Base-by-base conservation (phyloP, 2,329 filamentous ascomycete genomes). In the Akanthomyces uredinophilus region DNA sequence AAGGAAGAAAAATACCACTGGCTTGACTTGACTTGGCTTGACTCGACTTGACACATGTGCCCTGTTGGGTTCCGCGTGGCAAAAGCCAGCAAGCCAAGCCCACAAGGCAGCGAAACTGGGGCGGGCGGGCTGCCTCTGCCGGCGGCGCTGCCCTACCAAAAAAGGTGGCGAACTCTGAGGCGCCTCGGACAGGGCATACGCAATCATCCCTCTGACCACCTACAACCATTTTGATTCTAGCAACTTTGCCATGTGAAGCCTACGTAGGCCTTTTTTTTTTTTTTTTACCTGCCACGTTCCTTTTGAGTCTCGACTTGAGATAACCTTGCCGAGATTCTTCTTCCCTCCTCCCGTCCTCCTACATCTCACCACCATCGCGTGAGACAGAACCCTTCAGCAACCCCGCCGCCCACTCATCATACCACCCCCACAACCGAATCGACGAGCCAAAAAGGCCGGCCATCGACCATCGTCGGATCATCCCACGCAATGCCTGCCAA, bases 401-500 rank as follows among this genome's bases (percentile, higher is more conserved):
- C 46, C 56, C 56, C 56, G 46, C 57, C 57, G n/a, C 27, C 57
- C 20, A 16, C 35, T 32, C 49, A 39, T 49, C 55, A 58, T 29
- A 46, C 57, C 39, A 44, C 54, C 20, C 54, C 32, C 56, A 29
- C 46, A 24, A 18, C 14, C 18, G 22, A 44, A 60, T 60, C 47
- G 53, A 50, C 32, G 27, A 54, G 39, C 8, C 39, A 24, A 16
- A 16, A 24, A 56, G 16, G 22, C 24, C 27, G 53, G 10, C 41
- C 43, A 47, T 37, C 54, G 22, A 29, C 41, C 54, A 57, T 57
- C 41, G 29, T 32, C 52, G 53, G 53, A 10, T n/a, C 13, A 10
- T 29, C 18, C 27, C 27, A 20, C 55, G 72, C 64, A 47, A 85
- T 85, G 82, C 83, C 83, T 62, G 75, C 78, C 83, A 85, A 85